Conservation (phyloP, 805 yeast genomes). For the Zygosaccharomyces lentus region DNA sequence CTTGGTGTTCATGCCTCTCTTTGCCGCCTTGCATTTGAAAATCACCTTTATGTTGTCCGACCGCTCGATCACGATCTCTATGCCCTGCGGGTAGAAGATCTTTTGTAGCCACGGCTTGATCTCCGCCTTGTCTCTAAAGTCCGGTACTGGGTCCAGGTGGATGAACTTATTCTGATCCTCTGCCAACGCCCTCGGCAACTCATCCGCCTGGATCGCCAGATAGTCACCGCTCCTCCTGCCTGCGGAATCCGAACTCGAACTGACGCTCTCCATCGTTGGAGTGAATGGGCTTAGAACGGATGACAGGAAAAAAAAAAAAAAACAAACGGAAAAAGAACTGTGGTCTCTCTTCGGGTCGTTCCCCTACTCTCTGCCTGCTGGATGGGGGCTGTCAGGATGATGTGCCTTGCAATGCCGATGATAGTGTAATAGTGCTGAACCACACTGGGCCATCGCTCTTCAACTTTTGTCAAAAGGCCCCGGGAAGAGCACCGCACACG, state of each 20-base stretch:
- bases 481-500: slow-evolving; percentile 3
- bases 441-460: slow-evolving; percentile 8
- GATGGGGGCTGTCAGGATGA: not conserved
- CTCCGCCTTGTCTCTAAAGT: slow-evolving; percentile 42
- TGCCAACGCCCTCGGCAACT: slow-evolving; percentile 14
- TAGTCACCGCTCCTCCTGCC: slow-evolving; percentile 1
- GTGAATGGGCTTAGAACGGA: not conserved
- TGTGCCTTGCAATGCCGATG: not conserved
- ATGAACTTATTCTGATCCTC: slow-evolving; percentile 34
- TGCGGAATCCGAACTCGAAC: slow-evolving; percentile 2
- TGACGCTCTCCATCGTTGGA: not conserved
- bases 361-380: not conserved
- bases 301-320: not conserved
- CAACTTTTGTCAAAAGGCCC: not conserved
- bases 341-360: not conserved
- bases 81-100: slow-evolving; percentile 45
- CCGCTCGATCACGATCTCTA: slow-evolving; percentile 56
- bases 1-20: slow-evolving; percentile 26
- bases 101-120: slow-evolving; percentile 62
- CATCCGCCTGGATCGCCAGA: slow-evolving; percentile 6
- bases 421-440: not conserved
- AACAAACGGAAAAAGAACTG: not conserved
- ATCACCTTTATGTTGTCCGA: slow-evolving; percentile 58
- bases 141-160: slow-evolving; percentile 37
- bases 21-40: slow-evolving; percentile 52